Conservation (phyloP, 495 filamentous ascomycete species). For the Oidiodendron maius region DNA sequence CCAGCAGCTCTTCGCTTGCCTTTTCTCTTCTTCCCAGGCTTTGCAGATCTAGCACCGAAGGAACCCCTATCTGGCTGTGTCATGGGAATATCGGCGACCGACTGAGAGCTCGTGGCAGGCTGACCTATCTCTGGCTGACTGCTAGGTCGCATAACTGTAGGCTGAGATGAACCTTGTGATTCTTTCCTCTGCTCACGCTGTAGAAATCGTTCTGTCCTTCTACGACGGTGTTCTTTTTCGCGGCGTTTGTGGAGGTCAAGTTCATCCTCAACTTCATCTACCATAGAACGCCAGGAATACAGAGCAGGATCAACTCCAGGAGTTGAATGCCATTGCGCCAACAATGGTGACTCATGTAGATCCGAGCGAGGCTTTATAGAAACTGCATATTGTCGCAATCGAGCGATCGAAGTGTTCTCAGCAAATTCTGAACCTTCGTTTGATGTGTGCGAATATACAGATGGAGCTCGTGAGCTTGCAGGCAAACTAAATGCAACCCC, state of each 20-base stretch:
- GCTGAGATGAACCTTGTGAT: constrained; percentile 5
- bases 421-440: constrained; percentile 6
- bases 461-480: constrained; percentile 15
- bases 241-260: neutral
- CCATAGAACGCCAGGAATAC: constrained; percentile 14
- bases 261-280: neutral
- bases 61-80: constrained; percentile 34
- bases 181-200: neutral
- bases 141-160: constrained; percentile 6
- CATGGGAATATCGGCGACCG: constrained; percentile 24
- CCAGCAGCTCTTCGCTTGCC: constrained; percentile 19
- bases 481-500: constrained; percentile 5
- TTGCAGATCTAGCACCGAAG: constrained; percentile 29
- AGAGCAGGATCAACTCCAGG: constrained; percentile 17
- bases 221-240: constrained; percentile 1
- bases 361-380: constrained; percentile 17
- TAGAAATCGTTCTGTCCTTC: constrained; percentile 16
- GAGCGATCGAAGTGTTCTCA: constrained; percentile 18
- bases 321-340: constrained; percentile 19
- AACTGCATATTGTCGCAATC: constrained; percentile 18
- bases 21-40: constrained; percentile 25
- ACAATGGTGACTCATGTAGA: constrained; percentile 5
- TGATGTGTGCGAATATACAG: constrained; percentile 15
- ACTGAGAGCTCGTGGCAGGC: constrained; percentile 16
- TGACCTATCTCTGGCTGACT: constrained; percentile 16